phyloP scores from a whole-genome alignment of 768 basidiomycete species.

The Lentinula edodes region DNA sequence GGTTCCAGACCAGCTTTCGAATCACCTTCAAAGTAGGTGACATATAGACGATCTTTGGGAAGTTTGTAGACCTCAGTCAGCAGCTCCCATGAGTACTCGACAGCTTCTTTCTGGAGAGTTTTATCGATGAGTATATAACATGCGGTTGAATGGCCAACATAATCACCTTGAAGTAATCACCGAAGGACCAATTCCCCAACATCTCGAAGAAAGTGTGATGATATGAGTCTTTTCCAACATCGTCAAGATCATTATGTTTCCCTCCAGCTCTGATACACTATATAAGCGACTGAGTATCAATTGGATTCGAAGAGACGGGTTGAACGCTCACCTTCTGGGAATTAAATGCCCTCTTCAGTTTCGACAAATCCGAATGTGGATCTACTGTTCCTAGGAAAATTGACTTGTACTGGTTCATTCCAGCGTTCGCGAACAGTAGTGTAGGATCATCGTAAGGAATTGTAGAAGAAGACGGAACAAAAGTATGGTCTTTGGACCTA shows the following conservation, averaged over 20 bases:
- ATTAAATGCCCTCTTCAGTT: constrained; percentile 91
- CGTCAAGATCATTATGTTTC: constrained; percentile 98
- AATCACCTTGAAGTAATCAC: constrained; percentile 95
- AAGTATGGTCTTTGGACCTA: constrained; percentile 71
- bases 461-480: constrained; percentile 85
- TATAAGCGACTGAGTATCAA: background rate
- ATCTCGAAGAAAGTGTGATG: constrained; percentile 99
- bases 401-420: constrained; percentile 98
- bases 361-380: constrained; percentile 86
- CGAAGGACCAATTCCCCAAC: constrained; percentile 99
- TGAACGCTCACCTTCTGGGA: constrained; percentile 60
- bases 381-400: constrained; percentile 99
- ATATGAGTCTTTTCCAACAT: constrained; percentile 98
- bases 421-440: constrained; percentile 95
- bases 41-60: constrained; percentile 87
- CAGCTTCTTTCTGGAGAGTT: constrained; percentile 76
- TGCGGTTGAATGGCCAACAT: constrained; percentile 8
- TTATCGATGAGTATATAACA: constrained; percentile 1
- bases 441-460: constrained; percentile 98
- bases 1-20: constrained; percentile 76
- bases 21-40: constrained; percentile 98
- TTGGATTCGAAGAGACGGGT: background rate
- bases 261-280: constrained; percentile 94
- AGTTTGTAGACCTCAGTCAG: constrained; percentile 86
- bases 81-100: constrained; percentile 90